These are phyloP conservation scores for Penicillium hordei DNA, from an alignment of 2,329 filamentous ascomycete genomes.

Conservation along the genomic window DNA sequence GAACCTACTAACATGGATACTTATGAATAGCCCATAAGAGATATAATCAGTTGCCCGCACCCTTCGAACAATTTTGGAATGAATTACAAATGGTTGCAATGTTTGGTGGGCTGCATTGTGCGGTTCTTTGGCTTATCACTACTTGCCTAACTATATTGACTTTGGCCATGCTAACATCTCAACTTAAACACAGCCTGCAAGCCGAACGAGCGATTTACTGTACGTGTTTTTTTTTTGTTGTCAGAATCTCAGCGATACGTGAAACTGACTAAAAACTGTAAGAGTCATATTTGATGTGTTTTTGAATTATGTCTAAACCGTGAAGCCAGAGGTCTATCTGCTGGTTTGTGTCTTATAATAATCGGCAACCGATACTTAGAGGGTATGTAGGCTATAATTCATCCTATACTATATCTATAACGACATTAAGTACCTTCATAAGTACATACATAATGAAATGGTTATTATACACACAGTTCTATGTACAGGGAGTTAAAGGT, in stretches of 20 bases:
- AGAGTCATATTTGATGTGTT: background rate
- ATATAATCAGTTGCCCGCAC: background rate
- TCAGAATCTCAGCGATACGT: background rate
- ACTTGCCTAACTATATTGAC: background rate
- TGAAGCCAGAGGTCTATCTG: background rate
- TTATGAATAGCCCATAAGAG: background rate
- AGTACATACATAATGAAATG: background rate
- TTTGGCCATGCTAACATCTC: background rate
- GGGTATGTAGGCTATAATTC: background rate
- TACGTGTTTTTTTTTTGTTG: no score
- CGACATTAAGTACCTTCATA: background rate
- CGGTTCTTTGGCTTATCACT: no score
- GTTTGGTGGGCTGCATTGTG: background rate
- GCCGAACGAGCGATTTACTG: no score
- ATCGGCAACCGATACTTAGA: no score
- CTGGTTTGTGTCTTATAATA: background rate
- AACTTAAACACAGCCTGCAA: background rate
- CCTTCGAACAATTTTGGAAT: background rate
- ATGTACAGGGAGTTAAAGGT: background rate
- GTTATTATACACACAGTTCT: background rate
- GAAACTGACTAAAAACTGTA: background rate
- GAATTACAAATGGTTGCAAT: background rate
- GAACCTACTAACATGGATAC: background rate
- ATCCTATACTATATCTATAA: background rate
- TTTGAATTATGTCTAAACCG: background rate